Evolutionary conservation across 2,329 filamentous ascomycete genomes (phyloP).

Genomic region (Orbilia blumenaviensis): DNA sequence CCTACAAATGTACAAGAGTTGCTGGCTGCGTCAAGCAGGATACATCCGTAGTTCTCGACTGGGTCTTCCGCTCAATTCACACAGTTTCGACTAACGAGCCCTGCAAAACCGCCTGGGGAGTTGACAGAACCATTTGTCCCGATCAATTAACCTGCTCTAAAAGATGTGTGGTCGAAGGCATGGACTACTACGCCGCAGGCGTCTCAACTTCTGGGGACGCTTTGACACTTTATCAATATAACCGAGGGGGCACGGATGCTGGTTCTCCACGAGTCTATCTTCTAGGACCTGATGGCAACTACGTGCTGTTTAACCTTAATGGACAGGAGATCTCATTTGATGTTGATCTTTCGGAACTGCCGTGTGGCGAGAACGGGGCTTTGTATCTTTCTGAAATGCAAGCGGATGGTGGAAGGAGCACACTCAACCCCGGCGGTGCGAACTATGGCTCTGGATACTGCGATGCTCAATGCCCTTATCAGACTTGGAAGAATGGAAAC

Average conservation of each 20-base stretch:
- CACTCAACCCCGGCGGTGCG: slow-evolving; percentile 62
- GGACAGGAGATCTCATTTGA: slow-evolving; percentile 64
- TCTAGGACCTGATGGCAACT: slow-evolving; percentile 60
- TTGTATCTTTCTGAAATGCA: slow-evolving; percentile 62
- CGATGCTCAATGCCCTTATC: slow-evolving; percentile 62
- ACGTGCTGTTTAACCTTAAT: slow-evolving; percentile 63
- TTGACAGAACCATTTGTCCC: slow-evolving; percentile 23
- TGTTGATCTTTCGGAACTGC: slow-evolving; percentile 62
- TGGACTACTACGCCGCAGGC: slow-evolving; percentile 36
- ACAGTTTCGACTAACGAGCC: slow-evolving; percentile 23
- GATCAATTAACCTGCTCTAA: slow-evolving; percentile 36
- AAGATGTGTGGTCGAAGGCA: slow-evolving; percentile 30
- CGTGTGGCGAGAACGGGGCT: slow-evolving; percentile 62
- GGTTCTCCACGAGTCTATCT: slow-evolving; percentile 64
- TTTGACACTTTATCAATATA: slow-evolving; percentile 52
- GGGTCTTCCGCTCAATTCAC: slow-evolving; percentile 60
- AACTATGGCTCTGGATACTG: slow-evolving; percentile 66
- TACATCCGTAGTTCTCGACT: slow-evolving; percentile 61
- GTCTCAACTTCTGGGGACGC: slow-evolving; percentile 55
- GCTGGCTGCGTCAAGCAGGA: slow-evolving; percentile 60
- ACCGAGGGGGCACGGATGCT: slow-evolving; percentile 54
- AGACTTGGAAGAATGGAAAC: slow-evolving; percentile 60
- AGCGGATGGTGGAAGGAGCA: slow-evolving; percentile 57
- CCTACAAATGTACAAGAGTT: slow-evolving; percentile 61
- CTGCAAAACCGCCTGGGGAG: slow-evolving; percentile 10